A percentile compares a stretch with the other conserved stretches of the same genome.
phyloP scores from a whole-genome alignment of 306 rosid genomes.

The Trichosanthes cucumerina region DNA sequence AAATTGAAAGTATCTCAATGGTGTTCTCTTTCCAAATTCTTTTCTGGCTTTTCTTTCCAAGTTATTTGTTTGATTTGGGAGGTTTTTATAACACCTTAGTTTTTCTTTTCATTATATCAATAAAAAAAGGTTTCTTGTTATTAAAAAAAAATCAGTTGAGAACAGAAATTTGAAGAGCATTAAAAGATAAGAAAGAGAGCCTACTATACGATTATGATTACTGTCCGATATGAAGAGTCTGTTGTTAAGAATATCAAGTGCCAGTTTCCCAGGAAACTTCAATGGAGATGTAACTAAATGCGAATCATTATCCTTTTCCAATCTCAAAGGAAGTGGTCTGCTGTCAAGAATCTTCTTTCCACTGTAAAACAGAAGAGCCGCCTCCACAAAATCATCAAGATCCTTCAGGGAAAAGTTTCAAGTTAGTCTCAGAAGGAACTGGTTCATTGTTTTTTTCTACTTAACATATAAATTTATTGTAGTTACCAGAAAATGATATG shows the following conservation, averaged over 20 bases:
- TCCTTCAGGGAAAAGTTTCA: slow-evolving; percentile 39
- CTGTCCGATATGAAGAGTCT: slow-evolving; percentile 98
- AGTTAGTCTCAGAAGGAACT: neutral
- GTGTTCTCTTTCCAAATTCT: too few relatives aligned
- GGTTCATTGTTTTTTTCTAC: neutral
- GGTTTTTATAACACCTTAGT: too few relatives aligned
- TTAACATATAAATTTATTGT: neutral
- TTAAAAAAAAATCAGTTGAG: neutral
- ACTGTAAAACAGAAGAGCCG: slow-evolving; percentile 80
- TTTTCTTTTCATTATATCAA: too few relatives aligned
- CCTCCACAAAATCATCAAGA: slow-evolving; percentile 88
- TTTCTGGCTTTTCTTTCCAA: too few relatives aligned
- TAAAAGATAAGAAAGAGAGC: slow-evolving; percentile 22
- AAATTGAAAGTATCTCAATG: too few relatives aligned
- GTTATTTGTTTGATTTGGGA: too few relatives aligned
- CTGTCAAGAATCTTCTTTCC: slow-evolving; percentile 56
- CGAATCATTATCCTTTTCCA: slow-evolving; percentile 89
- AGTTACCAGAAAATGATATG: neutral
- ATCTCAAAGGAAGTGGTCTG: slow-evolving; percentile 48
- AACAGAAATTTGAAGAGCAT: neutral
- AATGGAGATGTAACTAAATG: slow-evolving; percentile 71
- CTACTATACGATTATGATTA: slow-evolving; percentile 86
- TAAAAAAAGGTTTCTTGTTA: too few relatives aligned
- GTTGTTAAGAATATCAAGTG: slow-evolving; percentile 67
- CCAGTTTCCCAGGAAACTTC: slow-evolving; percentile 96